These are phyloP conservation scores for Prunus fruticosa DNA, from an alignment of 306 rosid genomes.

Conservation along the genomic window DNA sequence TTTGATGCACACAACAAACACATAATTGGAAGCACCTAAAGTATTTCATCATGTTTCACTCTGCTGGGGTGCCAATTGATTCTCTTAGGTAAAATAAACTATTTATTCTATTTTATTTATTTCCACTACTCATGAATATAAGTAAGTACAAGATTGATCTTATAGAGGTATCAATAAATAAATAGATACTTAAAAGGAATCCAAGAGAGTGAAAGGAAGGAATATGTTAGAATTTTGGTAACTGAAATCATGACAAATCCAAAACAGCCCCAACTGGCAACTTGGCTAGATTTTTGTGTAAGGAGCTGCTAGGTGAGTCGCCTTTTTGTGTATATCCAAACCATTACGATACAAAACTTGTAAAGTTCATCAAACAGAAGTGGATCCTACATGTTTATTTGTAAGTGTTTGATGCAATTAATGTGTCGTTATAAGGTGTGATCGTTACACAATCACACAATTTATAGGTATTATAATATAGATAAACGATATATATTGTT, in stretches of 20 bases:
- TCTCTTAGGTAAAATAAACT: background rate
- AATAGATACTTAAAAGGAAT: no score
- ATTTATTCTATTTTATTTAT: no score
- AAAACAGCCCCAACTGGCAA: background rate
- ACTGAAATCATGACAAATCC: background rate
- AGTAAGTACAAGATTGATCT: no score
- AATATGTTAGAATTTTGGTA: background rate
- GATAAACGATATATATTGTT: no score
- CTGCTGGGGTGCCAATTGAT: no score
- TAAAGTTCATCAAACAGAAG: background rate
- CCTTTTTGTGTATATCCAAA: background rate
- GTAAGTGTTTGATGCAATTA: background rate
- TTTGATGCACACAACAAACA: background rate
- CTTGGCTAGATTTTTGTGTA: background rate
- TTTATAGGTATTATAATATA: no score
- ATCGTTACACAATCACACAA: no score
- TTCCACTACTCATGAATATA: background rate
- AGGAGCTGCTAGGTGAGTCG: no score
- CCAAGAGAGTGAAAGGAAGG: background rate
- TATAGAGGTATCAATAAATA: no score
- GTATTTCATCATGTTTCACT: background rate
- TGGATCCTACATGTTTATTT: background rate
- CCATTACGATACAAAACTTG: background rate
- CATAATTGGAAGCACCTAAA: conserved; percentile 8
- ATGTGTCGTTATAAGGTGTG: background rate